Evolutionary conservation across 345 rosid genomes (phyloP).

Genomic region (Eucalyptus regnans): DNA sequence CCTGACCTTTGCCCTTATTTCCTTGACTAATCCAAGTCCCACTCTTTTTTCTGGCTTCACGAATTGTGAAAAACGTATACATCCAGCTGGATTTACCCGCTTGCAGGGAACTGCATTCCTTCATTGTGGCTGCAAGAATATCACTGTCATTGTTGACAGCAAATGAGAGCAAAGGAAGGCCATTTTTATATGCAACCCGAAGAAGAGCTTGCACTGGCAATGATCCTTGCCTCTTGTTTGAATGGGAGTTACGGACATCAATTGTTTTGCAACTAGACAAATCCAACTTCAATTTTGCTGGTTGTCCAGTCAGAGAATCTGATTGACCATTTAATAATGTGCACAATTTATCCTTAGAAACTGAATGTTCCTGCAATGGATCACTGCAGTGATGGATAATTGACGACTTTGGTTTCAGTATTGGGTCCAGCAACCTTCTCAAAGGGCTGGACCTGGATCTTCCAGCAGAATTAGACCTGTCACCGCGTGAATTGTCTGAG

Average conservation of each 20-base stretch:
- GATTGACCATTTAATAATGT: slow-evolving; percentile 14
- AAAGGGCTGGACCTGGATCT: slow-evolving; percentile 73
- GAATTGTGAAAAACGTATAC: slow-evolving; percentile 63
- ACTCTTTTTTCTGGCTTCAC: slow-evolving; percentile 63
- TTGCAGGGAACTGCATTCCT: slow-evolving; percentile 15
- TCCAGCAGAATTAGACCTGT: slow-evolving; percentile 18
- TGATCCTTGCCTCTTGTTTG: slow-evolving; percentile 26
- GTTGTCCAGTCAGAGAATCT: slow-evolving; percentile 16
- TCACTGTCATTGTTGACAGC: slow-evolving; percentile 68
- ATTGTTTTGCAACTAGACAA: slow-evolving; percentile 13
- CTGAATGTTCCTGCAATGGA: slow-evolving; percentile 19
- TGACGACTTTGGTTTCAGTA: slow-evolving; percentile 50
- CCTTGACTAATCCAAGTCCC: slow-evolving; percentile 71
- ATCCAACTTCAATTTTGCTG: slow-evolving; percentile 29
- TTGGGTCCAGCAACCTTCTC: slow-evolving; percentile 71
- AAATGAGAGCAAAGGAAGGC: slow-evolving; percentile 74
- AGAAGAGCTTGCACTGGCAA: slow-evolving; percentile 69
- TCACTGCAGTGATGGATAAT: slow-evolving; percentile 22
- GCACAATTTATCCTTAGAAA: slow-evolving; percentile 13
- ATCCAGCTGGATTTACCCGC: slow-evolving; percentile 46
- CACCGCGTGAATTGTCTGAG: slow-evolving; percentile 9
- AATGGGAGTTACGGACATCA: slow-evolving; percentile 21
- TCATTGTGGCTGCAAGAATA: slow-evolving; percentile 76
- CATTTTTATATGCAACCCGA: slow-evolving; percentile 70
- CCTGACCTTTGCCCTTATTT: slow-evolving; percentile 45